Percentiles rank a stretch among this genome's conserved stretches.
These are phyloP conservation scores for Cryphonectria nitschkei DNA, from an alignment of 2,329 filamentous ascomycete genomes.

Conservation along the genomic window DNA sequence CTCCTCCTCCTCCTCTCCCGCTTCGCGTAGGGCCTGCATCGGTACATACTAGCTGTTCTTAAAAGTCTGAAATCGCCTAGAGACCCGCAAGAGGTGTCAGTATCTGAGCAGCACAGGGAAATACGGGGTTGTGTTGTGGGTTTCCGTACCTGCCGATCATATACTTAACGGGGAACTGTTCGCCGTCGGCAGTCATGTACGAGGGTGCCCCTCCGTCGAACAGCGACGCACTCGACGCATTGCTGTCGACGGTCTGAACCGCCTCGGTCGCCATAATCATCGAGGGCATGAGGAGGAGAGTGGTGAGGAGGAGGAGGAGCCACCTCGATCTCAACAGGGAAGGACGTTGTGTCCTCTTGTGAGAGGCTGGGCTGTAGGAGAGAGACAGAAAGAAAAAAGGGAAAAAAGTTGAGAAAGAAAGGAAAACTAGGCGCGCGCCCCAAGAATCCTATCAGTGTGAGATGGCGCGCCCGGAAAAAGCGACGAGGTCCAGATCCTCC, in stretches of 20 bases:
- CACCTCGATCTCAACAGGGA: not conserved
- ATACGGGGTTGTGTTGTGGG: not conserved
- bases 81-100: not conserved
- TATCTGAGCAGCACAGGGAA: not conserved
- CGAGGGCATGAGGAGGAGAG: not conserved
- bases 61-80: conserved; percentile 10
- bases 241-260: conserved; percentile 8
- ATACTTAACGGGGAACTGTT: conserved; percentile 12
- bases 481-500: not conserved
- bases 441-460: not conserved
- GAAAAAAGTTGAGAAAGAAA: not conserved
- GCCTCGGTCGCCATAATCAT: not conserved
- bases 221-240: conserved; percentile 10
- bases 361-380: not conserved
- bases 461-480: not conserved
- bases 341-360: not conserved
- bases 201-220: conserved; percentile 12
- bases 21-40: not conserved
- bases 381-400: not conserved
- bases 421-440: not conserved
- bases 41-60: conserved; percentile 12
- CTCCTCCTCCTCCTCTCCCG: too few relatives aligned
- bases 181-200: conserved; percentile 12
- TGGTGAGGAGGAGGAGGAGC: not conserved
- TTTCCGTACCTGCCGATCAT: conserved; percentile 13